Conservation (phyloP, 169 alveolate genomes). For the Cystoisospora suis region DNA sequence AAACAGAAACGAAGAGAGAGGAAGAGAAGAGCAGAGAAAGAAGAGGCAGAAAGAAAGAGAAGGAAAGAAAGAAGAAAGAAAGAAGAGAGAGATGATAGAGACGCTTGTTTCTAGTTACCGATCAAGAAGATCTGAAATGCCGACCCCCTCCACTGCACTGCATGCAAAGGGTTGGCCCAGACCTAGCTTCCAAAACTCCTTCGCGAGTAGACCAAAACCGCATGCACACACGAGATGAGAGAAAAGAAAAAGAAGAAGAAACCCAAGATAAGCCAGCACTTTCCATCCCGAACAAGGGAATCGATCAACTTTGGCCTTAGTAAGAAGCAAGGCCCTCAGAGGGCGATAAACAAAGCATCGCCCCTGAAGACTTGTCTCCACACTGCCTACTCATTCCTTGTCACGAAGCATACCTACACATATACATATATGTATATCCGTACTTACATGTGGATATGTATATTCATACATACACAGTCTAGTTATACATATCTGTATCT, state of each 20-base stretch:
- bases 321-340: neutral
- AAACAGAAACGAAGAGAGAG: neutral
- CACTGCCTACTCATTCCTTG: neutral
- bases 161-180: conserved; percentile 43
- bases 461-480: too few relatives aligned
- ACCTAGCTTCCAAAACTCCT: conserved; percentile 49
- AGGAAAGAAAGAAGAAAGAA: neutral
- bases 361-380: neutral
- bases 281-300: neutral
- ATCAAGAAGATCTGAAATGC: conserved; percentile 26
- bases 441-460: neutral
- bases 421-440: too few relatives aligned
- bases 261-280: neutral
- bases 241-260: neutral
- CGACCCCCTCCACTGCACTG: conserved; percentile 39
- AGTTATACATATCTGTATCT: neutral
- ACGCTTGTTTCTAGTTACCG: too few relatives aligned
- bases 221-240: too few relatives aligned
- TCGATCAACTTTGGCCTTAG: neutral
- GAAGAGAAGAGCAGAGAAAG: neutral
- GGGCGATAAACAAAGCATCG: neutral
- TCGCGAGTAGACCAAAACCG: too few relatives aligned
- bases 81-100: too few relatives aligned
- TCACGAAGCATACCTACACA: neutral
- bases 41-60: neutral